Conservation (phyloP, 768 basidiomycete genomes). For the Heimioporus sp. region DNA sequence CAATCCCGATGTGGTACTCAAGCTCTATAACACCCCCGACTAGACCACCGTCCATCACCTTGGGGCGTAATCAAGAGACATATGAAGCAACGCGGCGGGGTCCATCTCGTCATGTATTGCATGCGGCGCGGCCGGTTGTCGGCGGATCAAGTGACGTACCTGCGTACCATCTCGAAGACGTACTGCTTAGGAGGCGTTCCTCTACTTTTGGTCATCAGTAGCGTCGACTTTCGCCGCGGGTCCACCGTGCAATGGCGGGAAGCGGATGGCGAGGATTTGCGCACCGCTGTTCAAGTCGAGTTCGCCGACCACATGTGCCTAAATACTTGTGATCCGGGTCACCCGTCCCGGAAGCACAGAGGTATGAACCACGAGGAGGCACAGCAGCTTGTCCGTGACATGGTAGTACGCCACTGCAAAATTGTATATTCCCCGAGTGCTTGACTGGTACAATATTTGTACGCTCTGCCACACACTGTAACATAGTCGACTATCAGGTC, state of each 20-base stretch:
- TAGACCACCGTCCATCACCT: conserved; percentile 16
- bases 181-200: conserved; percentile 12
- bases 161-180: conserved; percentile 26
- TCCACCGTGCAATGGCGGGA: conserved; percentile 21
- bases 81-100: conserved; percentile 12
- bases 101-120: conserved; percentile 34
- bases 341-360: conserved; percentile 20
- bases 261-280: conserved; percentile 10
- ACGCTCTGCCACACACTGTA: background rate
- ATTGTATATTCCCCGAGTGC: background rate
- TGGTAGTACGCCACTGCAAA: conserved; percentile 13
- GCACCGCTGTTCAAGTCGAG: background rate
- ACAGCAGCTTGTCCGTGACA: conserved; percentile 9
- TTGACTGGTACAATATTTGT: conserved; percentile 1
- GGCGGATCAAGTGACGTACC: conserved; percentile 29
- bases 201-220: conserved; percentile 16
- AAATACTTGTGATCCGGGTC: conserved; percentile 10
- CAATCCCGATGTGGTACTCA: conserved; percentile 1
- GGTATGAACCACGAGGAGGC: conserved; percentile 13
- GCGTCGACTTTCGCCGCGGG: conserved; percentile 13
- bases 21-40: conserved; percentile 17
- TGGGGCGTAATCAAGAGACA: conserved; percentile 9
- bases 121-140: conserved; percentile 36
- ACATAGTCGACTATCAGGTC: background rate
- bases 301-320: conserved; percentile 18